Base-by-base conservation (phyloP, 2,329 filamentous ascomycete genomes). In the Diaporthe australafricana region DNA sequence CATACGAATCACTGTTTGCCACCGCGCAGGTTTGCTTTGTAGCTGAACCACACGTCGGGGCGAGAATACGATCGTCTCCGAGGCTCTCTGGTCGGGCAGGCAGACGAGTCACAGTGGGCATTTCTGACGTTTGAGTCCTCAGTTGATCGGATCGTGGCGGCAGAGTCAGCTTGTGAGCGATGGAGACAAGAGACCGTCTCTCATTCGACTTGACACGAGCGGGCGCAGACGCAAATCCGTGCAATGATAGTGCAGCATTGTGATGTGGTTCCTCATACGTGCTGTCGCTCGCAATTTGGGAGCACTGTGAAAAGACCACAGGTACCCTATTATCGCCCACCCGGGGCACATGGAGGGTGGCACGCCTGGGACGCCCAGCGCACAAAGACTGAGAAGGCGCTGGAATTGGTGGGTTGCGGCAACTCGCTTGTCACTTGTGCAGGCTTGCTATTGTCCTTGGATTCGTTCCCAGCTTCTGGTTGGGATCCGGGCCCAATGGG, bases 201-300 rank as follows among this genome's bases (percentile, higher is more conserved):
- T 70, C 63, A 62, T 35, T 57, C 27, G 62, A 32, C 50, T 42
- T 73, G 63, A 71, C 67, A 69, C 72, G 72, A 73, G 65, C 60
- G 45, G 60, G 60, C 60, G 30, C 42, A 50, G 60, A 30, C 47
- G 27, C 60, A 48, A 42, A 30, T 69, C 69, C 50, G 69, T 71
- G 69, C 72, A 71, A 71, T 71, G 65, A 73, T 73, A 73, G 56
- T 73, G 71, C 68, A 55, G 68, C 69, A 47, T 57, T 57, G 70
- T 72, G 42, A 57, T 69, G 53, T 48, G 66, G 67, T 69, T 55
- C 53, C 67, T 69, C 68, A 65, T 73, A 69, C 73, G 40, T 67
- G 50, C 56, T 70, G 68, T 73, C 72, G 72, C 69, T 75, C 74
- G 73, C 68, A 75, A 75, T 75, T 66, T 71, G 70, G 52, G 62